Conservation (phyloP, 495 filamentous ascomycete genomes). For the Aspergillus homomorphus region DNA sequence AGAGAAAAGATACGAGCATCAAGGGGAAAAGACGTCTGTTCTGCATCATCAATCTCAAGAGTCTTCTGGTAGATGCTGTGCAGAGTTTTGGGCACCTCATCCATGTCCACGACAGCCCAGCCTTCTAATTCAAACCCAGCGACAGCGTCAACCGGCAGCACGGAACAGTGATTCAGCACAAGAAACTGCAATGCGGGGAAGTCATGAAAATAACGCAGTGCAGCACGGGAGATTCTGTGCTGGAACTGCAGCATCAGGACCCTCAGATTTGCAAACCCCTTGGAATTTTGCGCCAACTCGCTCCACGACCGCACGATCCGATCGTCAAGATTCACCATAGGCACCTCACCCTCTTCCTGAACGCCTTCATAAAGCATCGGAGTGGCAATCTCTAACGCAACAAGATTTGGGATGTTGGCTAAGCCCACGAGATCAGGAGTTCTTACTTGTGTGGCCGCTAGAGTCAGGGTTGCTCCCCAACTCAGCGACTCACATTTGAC, state of each 20-base stretch:
- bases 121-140: constrained; percentile 1
- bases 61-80: background rate
- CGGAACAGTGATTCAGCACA: constrained; percentile 25
- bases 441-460: constrained; percentile 25
- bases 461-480: constrained; percentile 34
- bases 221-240: constrained; percentile 18
- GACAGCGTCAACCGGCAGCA: constrained; percentile 1
- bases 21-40: background rate
- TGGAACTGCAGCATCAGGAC: constrained; percentile 35
- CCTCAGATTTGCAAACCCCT: constrained; percentile 34
- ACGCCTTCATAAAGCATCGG: background rate
- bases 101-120: constrained; percentile 7
- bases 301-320: constrained; percentile 40
- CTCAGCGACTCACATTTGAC: constrained; percentile 25
- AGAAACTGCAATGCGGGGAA: constrained; percentile 33
- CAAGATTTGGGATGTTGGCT: constrained; percentile 34
- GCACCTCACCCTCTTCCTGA: constrained; percentile 3
- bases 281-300: constrained; percentile 26
- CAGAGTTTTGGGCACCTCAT: background rate
- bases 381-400: constrained; percentile 35
- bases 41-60: constrained; percentile 3
- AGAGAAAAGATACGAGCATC: constrained; percentile 24
- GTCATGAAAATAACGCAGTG: constrained; percentile 24
- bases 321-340: constrained; percentile 27
- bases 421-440: constrained; percentile 35